These are phyloP conservation scores for Termitomyces eurrhizus DNA, from an alignment of 768 basidiomycete genomes.

Conservation along the genomic window DNA sequence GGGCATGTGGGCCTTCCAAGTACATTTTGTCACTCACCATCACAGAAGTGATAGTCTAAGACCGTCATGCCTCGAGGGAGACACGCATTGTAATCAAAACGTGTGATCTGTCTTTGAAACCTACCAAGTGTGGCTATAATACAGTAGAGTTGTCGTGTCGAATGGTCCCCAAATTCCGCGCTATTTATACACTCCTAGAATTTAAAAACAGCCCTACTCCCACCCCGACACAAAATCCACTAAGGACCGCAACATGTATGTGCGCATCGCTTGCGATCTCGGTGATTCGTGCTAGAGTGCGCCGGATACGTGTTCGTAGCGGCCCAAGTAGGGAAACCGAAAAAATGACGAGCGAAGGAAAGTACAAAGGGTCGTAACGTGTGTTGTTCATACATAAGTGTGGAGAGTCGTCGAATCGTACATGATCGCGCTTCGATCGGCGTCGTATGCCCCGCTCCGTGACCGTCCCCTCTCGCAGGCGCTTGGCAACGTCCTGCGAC, in stretches of 20 bases:
- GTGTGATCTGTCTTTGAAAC: not conserved
- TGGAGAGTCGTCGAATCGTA: constrained; percentile 4
- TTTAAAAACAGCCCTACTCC: constrained; percentile 28
- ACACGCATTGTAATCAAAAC: not conserved
- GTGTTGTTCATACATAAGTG: constrained; percentile 6
- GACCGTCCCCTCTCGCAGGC: constrained; percentile 37
- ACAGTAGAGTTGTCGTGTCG: not conserved
- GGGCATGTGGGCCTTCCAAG: not conserved
- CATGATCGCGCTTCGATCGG: not conserved
- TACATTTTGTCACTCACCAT: not conserved
- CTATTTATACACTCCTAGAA: not conserved
- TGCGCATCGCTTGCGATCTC: constrained; percentile 22
- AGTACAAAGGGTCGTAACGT: constrained; percentile 58
- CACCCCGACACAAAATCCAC: constrained; percentile 38
- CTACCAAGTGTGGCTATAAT: not conserved
- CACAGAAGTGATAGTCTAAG: not conserved
- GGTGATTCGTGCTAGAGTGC: constrained; percentile 19
- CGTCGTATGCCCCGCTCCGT: constrained; percentile 16
- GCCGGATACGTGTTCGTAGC: constrained; percentile 23
- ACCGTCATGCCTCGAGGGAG: not conserved
- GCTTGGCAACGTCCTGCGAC: constrained; percentile 57
- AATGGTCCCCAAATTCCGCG: not conserved
- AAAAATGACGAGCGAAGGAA: constrained; percentile 59
- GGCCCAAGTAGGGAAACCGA: constrained; percentile 60
- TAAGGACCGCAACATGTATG: constrained; percentile 30